Evolutionary conservation across 345 rosid genomes (phyloP).

Genomic region (Capsella bursapastoris): DNA sequence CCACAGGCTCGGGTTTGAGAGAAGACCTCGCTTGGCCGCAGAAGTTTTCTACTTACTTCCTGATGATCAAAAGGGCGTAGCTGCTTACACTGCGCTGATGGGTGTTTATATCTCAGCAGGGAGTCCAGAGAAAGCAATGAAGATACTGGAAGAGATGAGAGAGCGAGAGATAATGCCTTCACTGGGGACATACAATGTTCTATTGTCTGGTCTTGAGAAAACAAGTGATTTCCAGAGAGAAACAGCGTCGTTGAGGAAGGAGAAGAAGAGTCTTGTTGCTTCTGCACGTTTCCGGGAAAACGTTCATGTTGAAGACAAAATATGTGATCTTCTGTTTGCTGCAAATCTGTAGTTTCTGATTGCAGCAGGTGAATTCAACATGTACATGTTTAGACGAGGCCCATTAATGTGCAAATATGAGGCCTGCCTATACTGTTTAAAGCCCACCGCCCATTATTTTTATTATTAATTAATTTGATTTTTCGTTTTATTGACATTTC

Average conservation of each 20-base stretch:
- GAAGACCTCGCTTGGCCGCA: conserved; percentile 71
- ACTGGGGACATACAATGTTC: conserved; percentile 67
- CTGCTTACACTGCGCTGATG: conserved; percentile 74
- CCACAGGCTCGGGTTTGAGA: conserved; percentile 69
- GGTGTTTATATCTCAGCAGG: conserved; percentile 75
- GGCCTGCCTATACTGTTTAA: conserved; percentile 5
- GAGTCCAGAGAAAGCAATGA: conserved; percentile 69
- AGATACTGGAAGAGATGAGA: conserved; percentile 63
- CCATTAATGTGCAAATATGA: not conserved
- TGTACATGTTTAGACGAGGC: conserved; percentile 9
- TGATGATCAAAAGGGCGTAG: conserved; percentile 59
- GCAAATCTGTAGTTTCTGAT: conserved; percentile 16
- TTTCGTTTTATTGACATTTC: not conserved
- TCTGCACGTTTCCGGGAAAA: conserved; percentile 43
- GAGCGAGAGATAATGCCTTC: conserved; percentile 59
- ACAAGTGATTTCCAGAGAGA: conserved; percentile 53
- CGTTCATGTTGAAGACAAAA: conserved; percentile 50
- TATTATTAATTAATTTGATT: not conserved
- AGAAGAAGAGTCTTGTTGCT: conserved; percentile 58
- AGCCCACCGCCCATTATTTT: not conserved
- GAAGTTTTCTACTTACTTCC: conserved; percentile 67
- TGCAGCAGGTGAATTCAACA: not conserved
- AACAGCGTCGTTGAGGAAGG: conserved; percentile 58
- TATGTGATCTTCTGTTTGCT: conserved; percentile 81
- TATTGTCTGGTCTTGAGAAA: conserved; percentile 72